Evolutionary conservation across 2,329 filamentous ascomycete species (phyloP), one percentile per base, ranked within the genome.

Genomic region (Calonectria pseudoturangicola): DNA sequence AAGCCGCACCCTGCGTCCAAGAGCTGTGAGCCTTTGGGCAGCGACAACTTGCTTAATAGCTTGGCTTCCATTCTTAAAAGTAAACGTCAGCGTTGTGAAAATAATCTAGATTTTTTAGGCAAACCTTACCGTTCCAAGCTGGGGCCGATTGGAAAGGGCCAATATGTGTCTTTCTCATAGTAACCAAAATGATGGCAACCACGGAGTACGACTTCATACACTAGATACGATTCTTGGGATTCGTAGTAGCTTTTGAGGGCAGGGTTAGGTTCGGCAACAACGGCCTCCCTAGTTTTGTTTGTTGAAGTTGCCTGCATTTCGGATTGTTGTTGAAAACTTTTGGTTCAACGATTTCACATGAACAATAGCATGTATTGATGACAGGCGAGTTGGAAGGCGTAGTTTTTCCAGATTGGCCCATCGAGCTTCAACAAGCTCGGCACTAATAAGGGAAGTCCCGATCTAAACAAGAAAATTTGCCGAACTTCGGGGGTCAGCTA

Each of bases 1-100:
- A 85, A 83, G 1, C 89, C 89, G 73, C 86, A 88, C 16, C 88
- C 88, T 1, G 88, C 88, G 74, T 91, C 89, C 8, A 90, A 82
- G 1, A 90, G 84, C n/a, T 79, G 79, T 0, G 86, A 80, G 15
- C 87, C 87, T 3, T 77, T 60, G 10, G 82, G 79, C 1, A 88
- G 80, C 16, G 76, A 75, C 12, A 89, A 76, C 2, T 78, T 80
- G 21, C 80, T 78, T 69, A 83, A 81, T 15, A 90, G 79, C 73
- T 86, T 85, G 58, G 88, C 85, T 75, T 90, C 88, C 89, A 90
- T 90, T 16, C 76, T 79, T 33, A 15, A 87, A 83, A 60, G 5
- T 21, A 1, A 6, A 21, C 15, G 68, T 70, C 13, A 70, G 60
- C 41, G 8, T 18, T 47, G 33, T 9, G 8, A 15, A 50, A 21